Evolutionary conservation across 805 yeast species (phyloP).

Genomic region (Lachancea cidri): DNA sequence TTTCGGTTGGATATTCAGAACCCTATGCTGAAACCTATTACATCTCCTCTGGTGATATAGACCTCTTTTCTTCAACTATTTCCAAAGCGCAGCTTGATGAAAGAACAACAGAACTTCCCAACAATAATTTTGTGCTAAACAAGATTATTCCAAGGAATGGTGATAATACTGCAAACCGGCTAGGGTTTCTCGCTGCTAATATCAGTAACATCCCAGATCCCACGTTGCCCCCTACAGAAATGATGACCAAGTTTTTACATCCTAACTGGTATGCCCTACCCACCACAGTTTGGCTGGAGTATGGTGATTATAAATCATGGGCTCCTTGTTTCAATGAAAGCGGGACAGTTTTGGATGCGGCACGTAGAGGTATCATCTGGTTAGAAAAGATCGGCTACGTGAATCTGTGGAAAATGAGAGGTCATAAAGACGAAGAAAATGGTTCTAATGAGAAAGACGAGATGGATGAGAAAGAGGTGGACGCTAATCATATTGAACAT

Average conservation of each 20-base stretch:
- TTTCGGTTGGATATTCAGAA: constrained; percentile 46
- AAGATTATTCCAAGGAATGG: constrained; percentile 55
- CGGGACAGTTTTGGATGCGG: constrained; percentile 47
- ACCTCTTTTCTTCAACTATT: constrained; percentile 72
- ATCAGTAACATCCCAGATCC: constrained; percentile 45
- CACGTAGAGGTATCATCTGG: constrained; percentile 49
- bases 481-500: constrained; percentile 7
- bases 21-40: constrained; percentile 63
- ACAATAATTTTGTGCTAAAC: constrained; percentile 55
- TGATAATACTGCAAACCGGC: constrained; percentile 36
- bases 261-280: constrained; percentile 64
- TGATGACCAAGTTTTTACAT: constrained; percentile 49
- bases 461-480: constrained; percentile 1
- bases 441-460: constrained; percentile 5
- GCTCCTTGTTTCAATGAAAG: constrained; percentile 64
- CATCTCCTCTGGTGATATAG: constrained; percentile 57
- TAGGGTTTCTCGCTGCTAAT: constrained; percentile 44
- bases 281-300: constrained; percentile 59
- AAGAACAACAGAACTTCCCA: constrained; percentile 62
- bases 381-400: constrained; percentile 48
- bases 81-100: constrained; percentile 71
- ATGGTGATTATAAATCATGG: constrained; percentile 46
- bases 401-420: constrained; percentile 22
- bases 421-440: constrained; percentile 4
- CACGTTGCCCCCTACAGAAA: constrained; percentile 46